These are phyloP conservation scores for Moringa oleifera DNA, from an alignment of 345 rosid genomes.

Conservation along the genomic window DNA sequence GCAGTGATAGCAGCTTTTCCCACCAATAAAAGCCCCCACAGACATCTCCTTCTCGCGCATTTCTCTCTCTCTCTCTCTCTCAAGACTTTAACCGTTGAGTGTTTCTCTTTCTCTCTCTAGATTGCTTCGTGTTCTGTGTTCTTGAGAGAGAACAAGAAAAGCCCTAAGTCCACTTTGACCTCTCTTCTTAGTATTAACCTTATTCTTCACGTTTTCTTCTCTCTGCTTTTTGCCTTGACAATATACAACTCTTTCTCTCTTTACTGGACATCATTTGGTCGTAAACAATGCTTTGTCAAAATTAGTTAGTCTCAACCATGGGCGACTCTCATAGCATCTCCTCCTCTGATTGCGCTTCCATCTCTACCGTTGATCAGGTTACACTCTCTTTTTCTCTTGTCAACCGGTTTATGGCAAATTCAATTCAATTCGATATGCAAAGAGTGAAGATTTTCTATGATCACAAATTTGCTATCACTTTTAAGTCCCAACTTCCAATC, in stretches of 20 bases:
- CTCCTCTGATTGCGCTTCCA: constrained; percentile 56
- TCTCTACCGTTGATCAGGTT: constrained; percentile 65
- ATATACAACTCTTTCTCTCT: neutral
- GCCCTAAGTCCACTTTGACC: constrained; percentile 3
- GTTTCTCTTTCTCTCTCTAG: no score
- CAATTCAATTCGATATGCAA: neutral
- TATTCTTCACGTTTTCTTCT: constrained; percentile 12
- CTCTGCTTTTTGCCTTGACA: constrained; percentile 15
- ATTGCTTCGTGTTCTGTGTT: no score
- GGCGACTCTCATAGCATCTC: constrained; percentile 64
- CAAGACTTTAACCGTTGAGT: no score
- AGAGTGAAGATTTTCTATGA: no score
- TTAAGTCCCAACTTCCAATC: neutral
- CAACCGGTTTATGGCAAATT: neutral
- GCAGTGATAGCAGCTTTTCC: no score
- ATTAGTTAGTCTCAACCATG: constrained; percentile 34
- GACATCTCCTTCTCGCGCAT: no score
- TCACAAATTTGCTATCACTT: neutral
- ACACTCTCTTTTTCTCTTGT: neutral
- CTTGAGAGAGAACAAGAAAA: neutral
- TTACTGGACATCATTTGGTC: neutral
- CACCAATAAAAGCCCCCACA: constrained; percentile 6
- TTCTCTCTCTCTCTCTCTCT: neutral
- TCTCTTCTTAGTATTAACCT: constrained; percentile 6
- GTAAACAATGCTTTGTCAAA: constrained; percentile 23